Evolutionary conservation across 345 rosid species (phyloP), one percentile per base, ranked within the genome.

Genomic region (Xanthoceras sorbifolium): DNA sequence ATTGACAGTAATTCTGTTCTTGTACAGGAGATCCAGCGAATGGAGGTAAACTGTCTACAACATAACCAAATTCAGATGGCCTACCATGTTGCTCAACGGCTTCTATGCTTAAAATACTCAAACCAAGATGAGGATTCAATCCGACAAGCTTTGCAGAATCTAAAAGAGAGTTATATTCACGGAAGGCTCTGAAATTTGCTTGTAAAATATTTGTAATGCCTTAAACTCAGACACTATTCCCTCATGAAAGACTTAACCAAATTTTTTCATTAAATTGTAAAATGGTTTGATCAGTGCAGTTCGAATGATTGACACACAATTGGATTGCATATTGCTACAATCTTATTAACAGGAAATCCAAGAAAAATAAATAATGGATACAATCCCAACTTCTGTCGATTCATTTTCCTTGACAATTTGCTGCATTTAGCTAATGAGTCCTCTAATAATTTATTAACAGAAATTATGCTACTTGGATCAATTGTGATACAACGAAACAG

Each of bases 51-150:
- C 68, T 89, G 90, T 79, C 71, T 34, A 52, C 87, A 80, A n/a
- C 77, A 88, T 67, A 85, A 82, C 14, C 81, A 85, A 59, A 76
- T 83, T 65, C 93, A 81, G 84, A 81, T 69, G 76, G 75, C 76
- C 55, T 91, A 91, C 78, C 78, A 71, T 12, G 87, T 83, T 10
- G 97, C 89, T 50, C 98, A 96, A 76, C 76, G 88, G 67, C 82
- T 93, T 63, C 67, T 91, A 68, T 91, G 97, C 90, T 84, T 96
- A 67, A 92, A 90, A 73, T 86, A 87, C 80, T 92, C 97, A 1
- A 85, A 28, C 81, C 94, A 90, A 67, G 83, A 84, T 18, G 92
- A 86, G 55, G 93, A 86, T 67, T 82, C 97, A 0, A 80, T 92
- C 82, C 87, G 95, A 55, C 90, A 85, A 79, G 92, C 94, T 42